These are phyloP conservation scores for Trametes coccinea DNA, from an alignment of 768 basidiomycete species.

Conservation along the genomic window DNA sequence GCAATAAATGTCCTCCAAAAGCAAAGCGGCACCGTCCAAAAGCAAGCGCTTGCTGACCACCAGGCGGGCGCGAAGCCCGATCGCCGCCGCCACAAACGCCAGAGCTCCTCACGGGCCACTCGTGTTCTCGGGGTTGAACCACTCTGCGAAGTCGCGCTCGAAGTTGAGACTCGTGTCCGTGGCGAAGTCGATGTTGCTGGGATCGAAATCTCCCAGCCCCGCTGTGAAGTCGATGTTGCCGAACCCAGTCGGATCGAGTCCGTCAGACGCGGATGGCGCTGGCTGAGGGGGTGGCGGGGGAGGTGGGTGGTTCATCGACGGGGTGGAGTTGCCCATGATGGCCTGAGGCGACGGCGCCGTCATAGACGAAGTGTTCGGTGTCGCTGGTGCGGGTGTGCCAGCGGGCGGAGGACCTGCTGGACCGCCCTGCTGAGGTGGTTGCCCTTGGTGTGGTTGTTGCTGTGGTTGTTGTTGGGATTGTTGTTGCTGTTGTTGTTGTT, in stretches of 20 bases:
- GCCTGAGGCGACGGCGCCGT: constrained; percentile 41
- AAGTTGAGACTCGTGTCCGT: constrained; percentile 47
- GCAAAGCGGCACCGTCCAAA: neutral
- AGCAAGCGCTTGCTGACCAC: neutral
- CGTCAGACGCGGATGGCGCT: constrained; percentile 23
- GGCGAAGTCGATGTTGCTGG: constrained; percentile 12
- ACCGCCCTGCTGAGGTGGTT: constrained; percentile 4
- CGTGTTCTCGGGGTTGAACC: constrained; percentile 59
- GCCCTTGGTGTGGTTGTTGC: constrained; percentile 10
- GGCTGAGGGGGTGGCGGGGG: constrained; percentile 20
- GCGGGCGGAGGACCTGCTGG: constrained; percentile 27
- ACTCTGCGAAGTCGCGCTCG: constrained; percentile 74
- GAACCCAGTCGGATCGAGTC: constrained; percentile 16
- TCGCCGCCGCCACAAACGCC: neutral
- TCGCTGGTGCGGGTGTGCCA: constrained; percentile 35
- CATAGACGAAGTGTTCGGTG: constrained; percentile 36
- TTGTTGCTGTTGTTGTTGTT: constrained; percentile 6
- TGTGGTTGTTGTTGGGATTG: neutral
- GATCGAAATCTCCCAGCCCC: constrained; percentile 42
- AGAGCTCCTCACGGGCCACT: neutral
- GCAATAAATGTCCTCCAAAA: constrained; percentile 5
- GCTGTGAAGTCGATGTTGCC: constrained; percentile 41
- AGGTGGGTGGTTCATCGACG: constrained; percentile 17
- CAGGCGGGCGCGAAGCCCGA: neutral
- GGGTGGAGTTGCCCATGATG: constrained; percentile 30